Percentiles rank a stretch among this genome's conserved stretches.
phyloP scores from a whole-genome alignment of 192 early-diverging fungal genomes.

The Jimgerdemannia flammicorona region DNA sequence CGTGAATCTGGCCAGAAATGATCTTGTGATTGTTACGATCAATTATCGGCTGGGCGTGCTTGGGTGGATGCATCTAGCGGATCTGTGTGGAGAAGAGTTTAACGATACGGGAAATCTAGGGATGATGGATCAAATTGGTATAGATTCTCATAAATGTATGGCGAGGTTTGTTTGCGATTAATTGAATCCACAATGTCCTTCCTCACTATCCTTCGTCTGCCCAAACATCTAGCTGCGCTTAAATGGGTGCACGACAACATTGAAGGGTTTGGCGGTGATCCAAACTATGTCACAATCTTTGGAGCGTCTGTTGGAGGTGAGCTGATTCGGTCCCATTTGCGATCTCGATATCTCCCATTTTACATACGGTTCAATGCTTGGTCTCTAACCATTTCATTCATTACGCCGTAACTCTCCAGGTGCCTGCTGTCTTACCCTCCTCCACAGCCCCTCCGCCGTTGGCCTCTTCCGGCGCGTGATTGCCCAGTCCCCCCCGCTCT shows the following conservation, averaged over 20 bases:
- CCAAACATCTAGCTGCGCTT: conserved; percentile 29
- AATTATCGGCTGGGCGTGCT: conserved; percentile 59
- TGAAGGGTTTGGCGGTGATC: conserved; percentile 60
- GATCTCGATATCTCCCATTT: background rate
- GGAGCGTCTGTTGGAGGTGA: conserved; percentile 57
- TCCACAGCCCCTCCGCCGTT: conserved; percentile 30
- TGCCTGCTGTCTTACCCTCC: conserved; percentile 30
- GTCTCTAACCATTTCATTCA: background rate
- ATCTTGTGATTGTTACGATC: conserved; percentile 36
- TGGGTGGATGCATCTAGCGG: conserved; percentile 31
- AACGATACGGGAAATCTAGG: conserved; percentile 17
- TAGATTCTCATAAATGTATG: background rate
- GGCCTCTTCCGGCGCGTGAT: conserved; percentile 36
- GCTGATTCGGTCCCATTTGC: background rate
- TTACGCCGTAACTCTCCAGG: conserved; percentile 5
- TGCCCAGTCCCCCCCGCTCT: conserved; percentile 28
- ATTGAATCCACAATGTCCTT: background rate
- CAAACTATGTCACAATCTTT: conserved; percentile 48
- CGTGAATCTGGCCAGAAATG: conserved; percentile 17
- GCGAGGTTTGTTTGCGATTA: too few relatives aligned
- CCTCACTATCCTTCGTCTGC: background rate
- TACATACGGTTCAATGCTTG: too few relatives aligned
- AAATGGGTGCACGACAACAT: conserved; percentile 62
- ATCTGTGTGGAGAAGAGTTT: conserved; percentile 7
- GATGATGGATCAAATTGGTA: conserved; percentile 24